These are phyloP conservation scores for Crassisporium funariophilum DNA, from an alignment of 768 basidiomycete genomes.

Conservation along the genomic window DNA sequence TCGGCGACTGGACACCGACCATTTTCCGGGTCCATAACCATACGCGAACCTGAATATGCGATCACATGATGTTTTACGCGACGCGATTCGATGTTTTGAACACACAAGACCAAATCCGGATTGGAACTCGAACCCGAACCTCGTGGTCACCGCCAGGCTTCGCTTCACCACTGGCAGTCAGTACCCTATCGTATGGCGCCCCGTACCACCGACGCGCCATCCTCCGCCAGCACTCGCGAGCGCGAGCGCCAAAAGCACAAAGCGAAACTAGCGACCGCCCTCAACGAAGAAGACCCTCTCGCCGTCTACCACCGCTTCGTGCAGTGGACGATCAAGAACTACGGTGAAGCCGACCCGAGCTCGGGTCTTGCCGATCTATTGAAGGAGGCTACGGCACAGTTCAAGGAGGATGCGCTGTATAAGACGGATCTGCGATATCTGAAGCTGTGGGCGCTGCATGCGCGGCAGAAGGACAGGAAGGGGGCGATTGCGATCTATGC, in stretches of 20 bases:
- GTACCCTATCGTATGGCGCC: constrained; percentile 23
- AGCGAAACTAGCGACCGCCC: constrained; percentile 49
- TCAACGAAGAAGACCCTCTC: constrained; percentile 82
- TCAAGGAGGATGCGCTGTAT: constrained; percentile 83
- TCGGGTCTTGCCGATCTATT: constrained; percentile 82
- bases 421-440: constrained; percentile 88
- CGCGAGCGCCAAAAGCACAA: constrained; percentile 38
- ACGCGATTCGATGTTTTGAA: constrained; percentile 20
- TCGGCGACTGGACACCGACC: no score
- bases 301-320: constrained; percentile 86
- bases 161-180: constrained; percentile 2
- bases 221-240: constrained; percentile 31
- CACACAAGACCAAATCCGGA: constrained; percentile 21
- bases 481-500: constrained; percentile 72
- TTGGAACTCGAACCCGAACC: constrained; percentile 15
- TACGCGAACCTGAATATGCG: no score
- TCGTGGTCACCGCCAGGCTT: constrained; percentile 13
- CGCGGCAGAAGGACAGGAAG: constrained; percentile 74
- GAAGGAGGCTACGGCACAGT: constrained; percentile 80
- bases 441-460: constrained; percentile 89
- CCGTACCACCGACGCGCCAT: constrained; percentile 15
- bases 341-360: constrained; percentile 63
- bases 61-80: constrained; percentile 23
- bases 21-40: no score
- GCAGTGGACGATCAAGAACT: constrained; percentile 85